Base-by-base conservation (phyloP, 2,329 filamentous ascomycete genomes). In the Phialemoniopsis sp. region DNA sequence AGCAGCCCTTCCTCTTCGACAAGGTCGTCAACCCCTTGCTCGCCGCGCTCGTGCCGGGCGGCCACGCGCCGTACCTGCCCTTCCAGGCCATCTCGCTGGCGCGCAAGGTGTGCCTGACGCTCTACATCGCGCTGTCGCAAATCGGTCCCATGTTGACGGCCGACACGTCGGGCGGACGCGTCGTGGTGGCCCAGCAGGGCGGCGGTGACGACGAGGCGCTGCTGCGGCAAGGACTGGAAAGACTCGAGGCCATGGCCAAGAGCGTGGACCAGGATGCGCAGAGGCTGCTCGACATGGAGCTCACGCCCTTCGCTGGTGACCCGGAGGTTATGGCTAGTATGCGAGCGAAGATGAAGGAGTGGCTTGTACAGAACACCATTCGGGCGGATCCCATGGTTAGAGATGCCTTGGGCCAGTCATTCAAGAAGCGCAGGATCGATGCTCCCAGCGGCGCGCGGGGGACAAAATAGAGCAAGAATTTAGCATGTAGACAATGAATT, bases 351-450 rank as follows among this genome's bases (percentile, higher is more conserved):
- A 77, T 96, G 64, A 86, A 83, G 62, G 87, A 93, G 53, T 95
- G 89, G 76, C 68, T 97, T 50, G 81, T 96, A 37, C 82, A 94
- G 59, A 94, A 94, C 56, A 90, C 83, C 13, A 85, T 94, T 43
- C 76, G 80, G 48, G 80, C 77, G 35, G 87, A 91, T 60, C 83
- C 82, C 1, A 87, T 91, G 64, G 91, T 97, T 8, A 76, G 82
- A 50, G 83, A 88, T 59, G 89, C 89, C 1, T 72, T 95, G 50
- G 81, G 80, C 17, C 76, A 72, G 42, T 80, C 82, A 19, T 64
- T 90, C 41, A 73, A 78, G 57, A 80, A 73, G 55, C 67, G 80
- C 50, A 73, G 83, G 48, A 59, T 70, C 13, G 78, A 82, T 53
- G 82, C 74, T 13, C 82, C 82, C 2, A 70, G 72, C 13, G 81